Evolutionary conservation across 495 filamentous ascomycete species (phyloP), one percentile per base, ranked within the genome.

Genomic region (Penicillium roqueforti): DNA sequence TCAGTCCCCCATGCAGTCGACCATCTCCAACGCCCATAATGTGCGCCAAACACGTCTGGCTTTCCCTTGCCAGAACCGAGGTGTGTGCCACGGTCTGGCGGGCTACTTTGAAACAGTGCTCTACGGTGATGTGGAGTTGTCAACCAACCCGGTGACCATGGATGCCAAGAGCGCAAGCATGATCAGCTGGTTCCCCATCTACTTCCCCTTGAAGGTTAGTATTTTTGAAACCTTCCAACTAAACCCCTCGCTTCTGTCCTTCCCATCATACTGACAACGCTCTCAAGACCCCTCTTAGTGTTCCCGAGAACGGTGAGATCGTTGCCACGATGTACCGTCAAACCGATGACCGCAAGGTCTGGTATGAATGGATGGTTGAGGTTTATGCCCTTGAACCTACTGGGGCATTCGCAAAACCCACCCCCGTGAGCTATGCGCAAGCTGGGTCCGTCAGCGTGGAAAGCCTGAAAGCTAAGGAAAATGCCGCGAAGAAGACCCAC

Each of bases 151-250:
- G 6, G 88, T 95, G 49, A 91, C 85, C 37, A 97, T 97, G 76
- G 88, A 91, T 44, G 76, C 75, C 46, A 97, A 97, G 80, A 96
- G 91, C 72, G 84, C 86, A 60, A 87, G 90, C 58, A 97, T 97
- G 93, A 93, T 96, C 52, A 92, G 88, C 60, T 99, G 93, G 93
- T 99, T 99, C 69, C 93, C 93, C 8, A 97, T 97, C 11, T 97
- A 88, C 74, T 99, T 99, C 62, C 93, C 93, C 6, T 68, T 99
- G 9, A 96, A 96, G 85, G 92, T 95, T 79, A 56, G 75, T n/a
- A n/a, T 31, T 36, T 26, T 14, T 16, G 1, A 9, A 34, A 22
- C n/a, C 16, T n/a, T 36, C 14, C 14, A n/a, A n/a, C 1, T 2
- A 6, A 20, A 19, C 34, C 6, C 19, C 8, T 45, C 39, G 6